Percentiles rank a stretch among this genome's conserved stretches.
Conservation (phyloP, 139 green algal species). For the Coelastrella sp. region DNA sequence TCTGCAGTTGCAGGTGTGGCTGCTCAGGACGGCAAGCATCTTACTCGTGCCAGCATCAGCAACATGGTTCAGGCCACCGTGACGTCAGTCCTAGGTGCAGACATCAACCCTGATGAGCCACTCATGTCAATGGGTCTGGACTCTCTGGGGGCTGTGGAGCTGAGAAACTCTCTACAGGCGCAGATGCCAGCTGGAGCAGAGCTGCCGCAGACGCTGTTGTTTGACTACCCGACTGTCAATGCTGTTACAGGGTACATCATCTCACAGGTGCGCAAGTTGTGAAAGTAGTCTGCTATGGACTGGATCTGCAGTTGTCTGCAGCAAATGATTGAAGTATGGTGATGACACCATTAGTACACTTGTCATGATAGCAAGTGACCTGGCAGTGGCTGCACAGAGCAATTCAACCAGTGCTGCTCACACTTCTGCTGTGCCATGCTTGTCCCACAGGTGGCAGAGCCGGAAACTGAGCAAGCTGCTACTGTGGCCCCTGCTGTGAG, state of each 20-base stretch:
- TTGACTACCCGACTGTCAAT: constrained; percentile 86
- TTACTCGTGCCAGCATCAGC: constrained; percentile 30
- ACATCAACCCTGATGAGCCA: constrained; percentile 59
- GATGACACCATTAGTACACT: too few relatives aligned
- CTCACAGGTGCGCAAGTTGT: constrained; percentile 3
- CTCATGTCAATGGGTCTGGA: constrained; percentile 88
- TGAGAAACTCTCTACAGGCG: constrained; percentile 77
- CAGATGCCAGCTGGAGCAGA: constrained; percentile 62
- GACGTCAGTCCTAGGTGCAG: constrained; percentile 60
- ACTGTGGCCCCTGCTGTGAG: background rate
- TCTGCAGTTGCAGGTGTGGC: background rate
- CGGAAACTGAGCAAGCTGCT: constrained; percentile 14
- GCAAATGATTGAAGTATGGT: too few relatives aligned
- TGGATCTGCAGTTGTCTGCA: too few relatives aligned
- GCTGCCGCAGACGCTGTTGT: constrained; percentile 87
- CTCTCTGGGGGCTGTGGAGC: constrained; percentile 81
- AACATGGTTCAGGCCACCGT: constrained; percentile 63
- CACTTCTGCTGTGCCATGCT: too few relatives aligned
- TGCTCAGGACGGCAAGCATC: background rate
- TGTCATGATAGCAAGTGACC: too few relatives aligned
- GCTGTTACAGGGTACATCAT: constrained; percentile 47
- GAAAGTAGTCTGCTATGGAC: too few relatives aligned
- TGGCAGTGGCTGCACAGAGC: too few relatives aligned
- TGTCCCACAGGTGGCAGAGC: constrained; percentile 3
- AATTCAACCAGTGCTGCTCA: too few relatives aligned